These are phyloP conservation scores for Aspergillus cristatus DNA, from an alignment of 495 filamentous ascomycete genomes.

Conservation along the genomic window DNA sequence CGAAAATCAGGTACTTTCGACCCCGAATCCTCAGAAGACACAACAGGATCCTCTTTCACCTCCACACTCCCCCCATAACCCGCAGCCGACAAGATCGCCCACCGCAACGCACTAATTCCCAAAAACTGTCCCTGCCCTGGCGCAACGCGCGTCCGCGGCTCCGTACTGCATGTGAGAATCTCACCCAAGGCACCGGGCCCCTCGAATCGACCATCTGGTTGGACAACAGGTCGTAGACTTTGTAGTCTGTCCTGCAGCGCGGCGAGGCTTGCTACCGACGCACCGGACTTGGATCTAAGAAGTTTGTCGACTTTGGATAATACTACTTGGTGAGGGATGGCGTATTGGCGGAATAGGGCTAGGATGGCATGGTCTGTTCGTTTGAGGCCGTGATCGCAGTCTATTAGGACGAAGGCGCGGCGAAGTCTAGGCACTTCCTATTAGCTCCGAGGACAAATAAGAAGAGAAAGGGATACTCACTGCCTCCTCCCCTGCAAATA, in stretches of 20 bases:
- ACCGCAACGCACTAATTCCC: conserved; percentile 38
- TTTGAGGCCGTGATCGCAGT: conserved; percentile 75
- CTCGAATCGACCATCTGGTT: conserved; percentile 21
- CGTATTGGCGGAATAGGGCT: conserved; percentile 47
- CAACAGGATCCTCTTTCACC: conserved; percentile 1
- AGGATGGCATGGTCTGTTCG: conserved; percentile 58
- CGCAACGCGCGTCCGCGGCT: conserved; percentile 14
- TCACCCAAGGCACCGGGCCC: conserved; percentile 42
- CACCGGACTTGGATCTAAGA: conserved; percentile 24
- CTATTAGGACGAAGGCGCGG: conserved; percentile 76
- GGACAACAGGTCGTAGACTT: conserved; percentile 17
- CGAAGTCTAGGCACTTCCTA: conserved; percentile 36
- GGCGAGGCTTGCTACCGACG: conserved; percentile 17
- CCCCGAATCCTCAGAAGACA: neutral
- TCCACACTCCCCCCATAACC: conserved; percentile 36
- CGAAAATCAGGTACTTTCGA: neutral
- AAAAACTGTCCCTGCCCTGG: conserved; percentile 26
- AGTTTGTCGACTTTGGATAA: conserved; percentile 72
- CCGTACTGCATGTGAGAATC: conserved; percentile 39
- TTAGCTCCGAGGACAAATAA: neutral
- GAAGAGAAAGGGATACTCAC: conserved; percentile 26
- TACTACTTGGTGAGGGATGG: conserved; percentile 67
- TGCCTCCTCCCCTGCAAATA: conserved; percentile 65
- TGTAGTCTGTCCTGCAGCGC: conserved; percentile 22
- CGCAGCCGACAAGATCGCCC: conserved; percentile 43